Evolutionary conservation across 176 grass and related monocot genomes (phyloP), one percentile per base, ranked within the genome.

Genomic region (Aegilops tauschii): DNA sequence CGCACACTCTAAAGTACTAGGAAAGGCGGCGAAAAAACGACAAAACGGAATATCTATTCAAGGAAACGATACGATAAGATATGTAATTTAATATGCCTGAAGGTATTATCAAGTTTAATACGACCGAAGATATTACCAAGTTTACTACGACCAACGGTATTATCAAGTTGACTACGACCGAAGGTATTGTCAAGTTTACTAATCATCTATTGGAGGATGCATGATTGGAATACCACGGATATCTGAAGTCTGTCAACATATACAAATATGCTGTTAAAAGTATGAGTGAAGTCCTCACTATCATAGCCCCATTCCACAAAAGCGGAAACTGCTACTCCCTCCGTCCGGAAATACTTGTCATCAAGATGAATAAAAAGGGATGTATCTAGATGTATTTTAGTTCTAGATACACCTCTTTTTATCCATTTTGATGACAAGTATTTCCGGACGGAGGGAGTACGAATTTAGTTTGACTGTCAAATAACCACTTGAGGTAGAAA

Each of bases 81-180:
- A 69, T 18, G 35, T 29, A 84, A 6, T 84, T 84, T 75, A 87
- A 91, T 80, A 84, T 1, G 35, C 45, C 32, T 0, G 2, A 58
- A 69, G 45, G 25, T 20, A 67, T 76, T 74, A 45, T 21, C 54
- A 58, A 83, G 44, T 84, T 84, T 68, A 80, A 84, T 80, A 83
- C 1, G 34, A 32, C 23, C 0, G 3, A 42, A 68, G 44, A 40
- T 18, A 66, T 75, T 42, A 42, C 1, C 69, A 23, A 72, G 1
- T 72, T 72, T 23, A n/a, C 12, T n/a, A 72, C 69, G 36, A 13
- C 69, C 20, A 5, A 12, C 11, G 2, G 21, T 72, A 72, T 72
- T 72, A 12, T 21, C 69, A 12, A 72, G 1, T 44, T 44, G 1
- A 73, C 6, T 42, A 79, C 1, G 35, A 67, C 58, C 0, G 0